A percentile compares a stretch with the other conserved stretches of the same genome.
Conservation (phyloP, 352 stramenopile species). For the Globisporangium viniferum region DNA sequence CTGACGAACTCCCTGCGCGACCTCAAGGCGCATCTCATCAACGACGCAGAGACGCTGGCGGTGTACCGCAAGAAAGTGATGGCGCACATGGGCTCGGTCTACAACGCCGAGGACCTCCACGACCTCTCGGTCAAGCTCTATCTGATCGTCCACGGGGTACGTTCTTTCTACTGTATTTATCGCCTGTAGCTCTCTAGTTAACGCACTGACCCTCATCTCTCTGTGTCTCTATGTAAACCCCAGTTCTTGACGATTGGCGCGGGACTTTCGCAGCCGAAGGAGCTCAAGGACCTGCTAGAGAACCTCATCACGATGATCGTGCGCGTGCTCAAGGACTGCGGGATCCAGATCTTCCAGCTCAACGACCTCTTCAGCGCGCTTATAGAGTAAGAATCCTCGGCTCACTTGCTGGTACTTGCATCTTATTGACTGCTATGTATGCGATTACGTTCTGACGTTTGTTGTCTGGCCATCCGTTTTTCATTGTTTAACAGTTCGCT, state of each 20-base stretch:
- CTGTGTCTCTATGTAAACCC: background rate
- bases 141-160: conserved; percentile 53
- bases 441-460: background rate
- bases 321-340: conserved; percentile 59
- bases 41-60: conserved; percentile 58
- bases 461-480: background rate
- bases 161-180: background rate
- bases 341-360: conserved; percentile 33
- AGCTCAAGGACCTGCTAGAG: conserved; percentile 65
- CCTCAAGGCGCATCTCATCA: conserved; percentile 74
- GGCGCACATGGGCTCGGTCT: conserved; percentile 21
- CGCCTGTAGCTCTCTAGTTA: too few species aligned
- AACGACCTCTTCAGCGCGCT: conserved; percentile 62
- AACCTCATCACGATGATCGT: conserved; percentile 61
- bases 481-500: conserved; percentile 30
- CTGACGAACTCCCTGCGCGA: conserved; percentile 70
- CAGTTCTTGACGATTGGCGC: conserved; percentile 69
- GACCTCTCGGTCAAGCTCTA: conserved; percentile 55
- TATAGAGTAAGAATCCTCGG: conserved; percentile 39
- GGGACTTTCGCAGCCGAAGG: conserved; percentile 70
- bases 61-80: conserved; percentile 49
- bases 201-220: too few species aligned
- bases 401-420: background rate
- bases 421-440: too few species aligned
- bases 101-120: conserved; percentile 20